Base-by-base conservation (phyloP, 306 rosid species). In the Malus fusca region DNA sequence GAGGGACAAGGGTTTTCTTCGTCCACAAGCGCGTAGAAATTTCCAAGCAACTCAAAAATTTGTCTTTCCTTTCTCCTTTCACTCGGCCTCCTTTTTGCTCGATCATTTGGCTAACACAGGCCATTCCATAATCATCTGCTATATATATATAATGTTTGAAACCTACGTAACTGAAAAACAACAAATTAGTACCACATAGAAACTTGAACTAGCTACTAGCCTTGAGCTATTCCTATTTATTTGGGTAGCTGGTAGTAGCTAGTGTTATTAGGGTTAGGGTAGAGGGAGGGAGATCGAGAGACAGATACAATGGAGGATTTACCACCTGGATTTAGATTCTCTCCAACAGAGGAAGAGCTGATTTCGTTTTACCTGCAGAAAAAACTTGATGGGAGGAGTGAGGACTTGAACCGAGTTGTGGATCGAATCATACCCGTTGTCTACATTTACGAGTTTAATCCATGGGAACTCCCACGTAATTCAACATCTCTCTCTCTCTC, bases 271-370 rank as follows among this genome's bases (percentile, higher is more conserved):
- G 11, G 8, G 75, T 52, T 8, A 33, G 75, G 37, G 44, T 35
- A 28, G 6, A 64, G 42, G 18, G 2, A 8, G 2, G 25, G 64
- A 14, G 62, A 61, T 19, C 40, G 60, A 69, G 61, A 42, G 21
- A 56, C 42, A 77, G 46, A 6, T 19, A 25, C 15, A 55, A 89
- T 91, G 97, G 88, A 56, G 22, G 77, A 81, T 69, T 80, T 89
- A 69, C 75, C 92, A 73, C 93, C 93, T 11, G 97, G 98, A 78
- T 91, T 82, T 84, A 87, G 96, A 35, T 94, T 94, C 85, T 91
- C 86, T 80, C 98, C 97, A 0, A 93, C 97, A 4, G 97, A 93
- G 82, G 97, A 91, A 73, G 98, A 93, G 70, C 76, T 93, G 30
- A 77, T 94, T 58, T 81, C 87, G 0, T 91, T 91, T 81, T 91